Evolutionary conservation across 2,329 filamentous ascomycete species (phyloP).

Genomic region (Triangularia verruculosa): DNA sequence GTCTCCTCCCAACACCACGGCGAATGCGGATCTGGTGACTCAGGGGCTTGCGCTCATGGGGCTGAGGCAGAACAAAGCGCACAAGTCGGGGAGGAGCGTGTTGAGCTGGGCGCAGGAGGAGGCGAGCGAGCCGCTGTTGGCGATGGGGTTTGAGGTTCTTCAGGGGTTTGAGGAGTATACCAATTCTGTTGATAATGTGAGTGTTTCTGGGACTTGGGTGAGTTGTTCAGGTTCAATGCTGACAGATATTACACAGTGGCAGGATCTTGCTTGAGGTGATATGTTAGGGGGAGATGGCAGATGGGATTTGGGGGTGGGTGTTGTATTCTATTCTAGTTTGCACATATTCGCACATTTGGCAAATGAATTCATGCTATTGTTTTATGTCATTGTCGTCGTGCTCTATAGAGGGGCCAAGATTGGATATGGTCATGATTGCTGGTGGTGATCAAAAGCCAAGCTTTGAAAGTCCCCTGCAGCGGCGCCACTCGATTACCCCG

Average conservation of each 20-base stretch:
- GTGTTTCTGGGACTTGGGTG: conserved; percentile 25
- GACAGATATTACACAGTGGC: conserved; percentile 17
- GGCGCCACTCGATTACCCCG: neutral
- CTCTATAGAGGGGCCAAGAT: too few relatives aligned
- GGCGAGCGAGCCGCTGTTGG: conserved; percentile 67
- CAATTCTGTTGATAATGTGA: conserved; percentile 54
- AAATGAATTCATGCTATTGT: too few relatives aligned
- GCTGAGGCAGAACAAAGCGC: conserved; percentile 75
- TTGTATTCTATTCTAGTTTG: too few relatives aligned
- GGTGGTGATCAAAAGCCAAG: neutral
- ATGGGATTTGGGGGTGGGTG: too few relatives aligned
- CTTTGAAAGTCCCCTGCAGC: neutral
- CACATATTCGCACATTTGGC: too few relatives aligned
- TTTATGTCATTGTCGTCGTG: too few relatives aligned
- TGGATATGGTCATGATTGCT: too few relatives aligned
- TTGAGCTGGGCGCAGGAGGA: conserved; percentile 78
- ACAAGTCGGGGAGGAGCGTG: conserved; percentile 69
- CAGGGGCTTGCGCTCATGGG: conserved; percentile 80
- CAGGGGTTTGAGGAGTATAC: conserved; percentile 82
- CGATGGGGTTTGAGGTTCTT: conserved; percentile 76
- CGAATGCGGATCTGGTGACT: conserved; percentile 65
- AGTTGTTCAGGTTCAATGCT: conserved; percentile 1
- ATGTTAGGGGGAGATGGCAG: neutral
- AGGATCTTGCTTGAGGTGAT: conserved; percentile 17
- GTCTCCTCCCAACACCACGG: conserved; percentile 48